Base-by-base conservation (phyloP, 805 yeast genomes). In the Cyberlindnera japonica region DNA sequence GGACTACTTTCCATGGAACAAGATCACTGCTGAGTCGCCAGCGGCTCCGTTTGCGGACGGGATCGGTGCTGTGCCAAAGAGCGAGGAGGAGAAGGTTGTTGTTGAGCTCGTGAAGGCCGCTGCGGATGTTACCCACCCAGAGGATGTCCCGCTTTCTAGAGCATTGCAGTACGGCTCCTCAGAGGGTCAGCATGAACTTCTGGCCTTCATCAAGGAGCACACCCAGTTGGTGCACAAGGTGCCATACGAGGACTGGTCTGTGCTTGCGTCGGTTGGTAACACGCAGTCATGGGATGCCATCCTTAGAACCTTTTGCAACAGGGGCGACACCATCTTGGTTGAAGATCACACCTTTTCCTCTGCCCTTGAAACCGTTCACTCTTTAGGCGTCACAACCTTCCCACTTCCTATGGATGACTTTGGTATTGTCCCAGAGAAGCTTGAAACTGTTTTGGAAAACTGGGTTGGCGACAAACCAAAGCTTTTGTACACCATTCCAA, bases 101-200 rank as follows among this genome's bases (percentile, higher is more conserved):
- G 54, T 65, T 38, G 65, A 62, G 24, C 50, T 73, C 34, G 50
- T 54, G 43, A 70, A 77, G 53, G 61, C 71, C 43, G 64, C 76
- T 16, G 57, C 63, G 34, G 62, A 63, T 35, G 62, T 65, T 9
- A 68, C 69, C 22, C 68, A 65, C 53, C 70, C 71, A 26, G 65
- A 59, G 26, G 87, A 82, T 53, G 70, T 90, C 44, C 93, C 90
- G 40, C 74, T 93, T 53, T 72, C 85, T 17, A 75, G 85, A 55
- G 79, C 96, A n/a, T 73, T 93, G 63, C 99, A 93, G 69, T 93
- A 93, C 65, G 98, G 99, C 32, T 65, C 58, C 64, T 80, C 95
- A 42, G 78, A 75, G 47, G 99, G 99, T 38, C 86, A 82, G 48
- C 76, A 81, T 7, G 89, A 83, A 53, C 58, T 91, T 32, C 54